Conservation (phyloP, 208 protist genomes). For the Trypanosoma scelopori region DNA sequence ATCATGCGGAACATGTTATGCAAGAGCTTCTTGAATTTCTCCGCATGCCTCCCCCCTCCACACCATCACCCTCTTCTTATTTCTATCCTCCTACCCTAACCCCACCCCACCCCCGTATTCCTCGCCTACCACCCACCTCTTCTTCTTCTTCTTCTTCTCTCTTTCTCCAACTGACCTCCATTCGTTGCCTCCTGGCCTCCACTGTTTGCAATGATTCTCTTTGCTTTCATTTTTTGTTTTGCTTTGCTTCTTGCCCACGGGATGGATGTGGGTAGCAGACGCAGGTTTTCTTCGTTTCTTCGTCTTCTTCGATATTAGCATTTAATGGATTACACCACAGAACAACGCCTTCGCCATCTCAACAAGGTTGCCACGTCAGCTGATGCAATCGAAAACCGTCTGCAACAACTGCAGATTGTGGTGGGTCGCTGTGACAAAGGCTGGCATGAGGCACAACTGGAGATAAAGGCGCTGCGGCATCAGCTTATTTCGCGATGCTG, state of each 20-base stretch:
- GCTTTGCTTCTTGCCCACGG: constrained; percentile 7
- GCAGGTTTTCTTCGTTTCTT: neutral
- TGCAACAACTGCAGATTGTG: neutral
- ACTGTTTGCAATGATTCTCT: neutral
- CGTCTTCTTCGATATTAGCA: neutral
- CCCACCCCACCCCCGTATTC: too few relatives aligned
- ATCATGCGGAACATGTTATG: too few relatives aligned
- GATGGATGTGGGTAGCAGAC: neutral
- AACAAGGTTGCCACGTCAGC: neutral
- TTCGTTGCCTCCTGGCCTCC: neutral
- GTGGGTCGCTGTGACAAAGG: neutral
- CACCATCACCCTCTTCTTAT: too few relatives aligned
- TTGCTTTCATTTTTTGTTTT: constrained; percentile 19
- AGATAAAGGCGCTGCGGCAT: neutral
- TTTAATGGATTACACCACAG: constrained; percentile 11
- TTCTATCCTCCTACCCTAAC: too few relatives aligned
- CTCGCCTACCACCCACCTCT: too few relatives aligned
- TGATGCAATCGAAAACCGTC: constrained; percentile 7
- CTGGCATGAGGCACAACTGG: constrained; percentile 8
- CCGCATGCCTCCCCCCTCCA: too few relatives aligned
- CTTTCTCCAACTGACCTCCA: too few relatives aligned
- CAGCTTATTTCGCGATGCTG: neutral
- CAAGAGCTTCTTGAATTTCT: too few relatives aligned
- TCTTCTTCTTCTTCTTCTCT: too few relatives aligned
- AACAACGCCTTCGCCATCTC: constrained; percentile 1